These are phyloP conservation scores for Xylaria scruposa DNA, from an alignment of 495 filamentous ascomycete genomes.

Conservation along the genomic window DNA sequence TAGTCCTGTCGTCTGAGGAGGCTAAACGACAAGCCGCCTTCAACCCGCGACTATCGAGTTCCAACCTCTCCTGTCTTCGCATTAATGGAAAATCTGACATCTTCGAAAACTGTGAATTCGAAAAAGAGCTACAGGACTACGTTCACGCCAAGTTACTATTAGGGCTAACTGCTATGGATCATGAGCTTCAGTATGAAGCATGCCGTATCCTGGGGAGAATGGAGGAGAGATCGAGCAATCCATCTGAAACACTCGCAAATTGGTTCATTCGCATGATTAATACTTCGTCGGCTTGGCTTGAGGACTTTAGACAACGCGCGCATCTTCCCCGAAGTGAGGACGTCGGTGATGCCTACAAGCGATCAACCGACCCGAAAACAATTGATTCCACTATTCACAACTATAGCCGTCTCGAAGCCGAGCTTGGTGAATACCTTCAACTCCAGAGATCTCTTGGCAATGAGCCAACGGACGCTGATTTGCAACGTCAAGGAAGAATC, in stretches of 20 bases:
- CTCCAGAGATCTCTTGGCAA: slow-evolving; percentile 56
- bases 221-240: slow-evolving; percentile 51
- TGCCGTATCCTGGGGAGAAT: slow-evolving; percentile 57
- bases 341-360: slow-evolving; percentile 47
- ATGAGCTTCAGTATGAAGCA: slow-evolving; percentile 59
- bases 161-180: slow-evolving; percentile 60
- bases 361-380: slow-evolving; percentile 56
- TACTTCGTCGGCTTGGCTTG: slow-evolving; percentile 52
- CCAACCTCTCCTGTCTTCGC: slow-evolving; percentile 45
- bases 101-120: slow-evolving; percentile 56
- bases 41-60: slow-evolving; percentile 39
- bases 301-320: slow-evolving; percentile 55
- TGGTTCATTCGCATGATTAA: slow-evolving; percentile 57
- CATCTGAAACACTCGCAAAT: slow-evolving; percentile 53
- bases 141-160: slow-evolving; percentile 55
- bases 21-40: slow-evolving; percentile 45
- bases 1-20: slow-evolving; percentile 52
- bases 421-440: slow-evolving; percentile 63
- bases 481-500: slow-evolving; percentile 68
- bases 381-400: slow-evolving; percentile 62
- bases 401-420: slow-evolving; percentile 61
- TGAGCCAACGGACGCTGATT: slow-evolving; percentile 63
- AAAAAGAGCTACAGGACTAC: slow-evolving; percentile 55
- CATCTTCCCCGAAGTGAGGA: slow-evolving; percentile 59
- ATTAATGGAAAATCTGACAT: slow-evolving; percentile 57